Percentiles rank a stretch among this genome's conserved stretches.
phyloP scores from a whole-genome alignment of 179 eudicot species.

The Nepenthes alata region DNA sequence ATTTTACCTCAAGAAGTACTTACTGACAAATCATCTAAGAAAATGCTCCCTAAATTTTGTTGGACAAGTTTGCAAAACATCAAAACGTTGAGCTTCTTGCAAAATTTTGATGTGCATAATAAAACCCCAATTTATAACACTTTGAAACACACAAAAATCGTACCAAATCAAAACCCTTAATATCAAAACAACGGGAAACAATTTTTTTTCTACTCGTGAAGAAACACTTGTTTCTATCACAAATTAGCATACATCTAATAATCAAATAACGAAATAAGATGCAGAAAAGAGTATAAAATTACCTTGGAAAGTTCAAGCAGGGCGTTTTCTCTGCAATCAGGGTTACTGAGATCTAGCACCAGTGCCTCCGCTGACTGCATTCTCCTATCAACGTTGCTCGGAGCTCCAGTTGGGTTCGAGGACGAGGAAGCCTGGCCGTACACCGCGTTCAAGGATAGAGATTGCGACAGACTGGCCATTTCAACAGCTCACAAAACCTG shows the following conservation, averaged over 20 bases:
- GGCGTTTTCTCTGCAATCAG: conserved; percentile 89
- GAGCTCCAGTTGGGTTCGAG: conserved; percentile 15
- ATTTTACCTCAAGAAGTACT: too few species aligned
- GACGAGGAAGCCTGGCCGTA: conserved; percentile 27
- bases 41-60: too few species aligned
- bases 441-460: conserved; percentile 43
- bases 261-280: neutral
- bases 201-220: too few species aligned
- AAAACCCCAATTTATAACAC: neutral
- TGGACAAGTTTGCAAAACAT: too few species aligned
- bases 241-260: neutral
- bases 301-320: conserved; percentile 95
- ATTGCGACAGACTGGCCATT: conserved; percentile 51
- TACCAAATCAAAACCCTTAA: conserved; percentile 6
- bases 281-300: neutral
- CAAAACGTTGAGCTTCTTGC: too few species aligned
- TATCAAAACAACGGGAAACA: neutral
- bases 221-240: neutral
- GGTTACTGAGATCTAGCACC: conserved; percentile 76
- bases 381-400: conserved; percentile 33
- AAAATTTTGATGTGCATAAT: neutral
- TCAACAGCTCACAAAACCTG: too few species aligned
- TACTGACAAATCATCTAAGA: too few species aligned
- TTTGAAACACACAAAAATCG: neutral
- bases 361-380: conserved; percentile 79